Base-by-base conservation (phyloP, 169 alveolate genomes). In the Plasmodium sp. region DNA sequence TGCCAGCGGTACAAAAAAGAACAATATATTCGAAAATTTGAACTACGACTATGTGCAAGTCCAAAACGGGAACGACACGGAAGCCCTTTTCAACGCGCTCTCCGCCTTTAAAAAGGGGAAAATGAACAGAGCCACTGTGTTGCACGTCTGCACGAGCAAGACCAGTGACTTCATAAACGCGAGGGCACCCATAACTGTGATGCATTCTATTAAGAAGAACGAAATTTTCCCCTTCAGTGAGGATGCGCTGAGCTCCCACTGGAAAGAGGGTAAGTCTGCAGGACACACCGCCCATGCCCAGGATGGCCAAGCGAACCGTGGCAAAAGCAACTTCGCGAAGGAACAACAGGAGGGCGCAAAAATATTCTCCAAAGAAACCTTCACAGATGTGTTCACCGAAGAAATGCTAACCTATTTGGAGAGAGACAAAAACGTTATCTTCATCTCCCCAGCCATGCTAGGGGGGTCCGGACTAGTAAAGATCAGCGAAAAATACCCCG, bases 361-460 rank as follows among this genome's bases (percentile, higher is more conserved):
- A 1, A 83, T 73, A 74, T 93, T 85, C 81, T 80, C 83, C 45
- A 79, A 56, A 34, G 82, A 75, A 48, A 96, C 97, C 4, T 95
- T 92, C 33, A 96, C 98, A 12, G 96, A 96, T 77, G 93, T 97
- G 6, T 95, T 95, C 51, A 86, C 97, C 51, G 83, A 95, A 56
- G 93, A 86, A 86, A 93, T 97, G 71, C 85, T 97, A 58, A 92
- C 94, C 34, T 83, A 85, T 67, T 74, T 97, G 16, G 97, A 97
- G 27, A 92, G 95, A 81, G 72, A 97, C 75, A 77, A 71, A 10
- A 67, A 86, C 22, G 96, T 97, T 7, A 96, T 96, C 2, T 97
- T 96, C 18, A 83, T 97, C 14, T 97, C 98, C 1, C 98, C 98
- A 4, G 98, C 97, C 14, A 97, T 97, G 98, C 97, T 98, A 5